Evolutionary conservation across 75 land plant genomes (phyloP).

Genomic region (Selaginella moellendorffii): DNA sequence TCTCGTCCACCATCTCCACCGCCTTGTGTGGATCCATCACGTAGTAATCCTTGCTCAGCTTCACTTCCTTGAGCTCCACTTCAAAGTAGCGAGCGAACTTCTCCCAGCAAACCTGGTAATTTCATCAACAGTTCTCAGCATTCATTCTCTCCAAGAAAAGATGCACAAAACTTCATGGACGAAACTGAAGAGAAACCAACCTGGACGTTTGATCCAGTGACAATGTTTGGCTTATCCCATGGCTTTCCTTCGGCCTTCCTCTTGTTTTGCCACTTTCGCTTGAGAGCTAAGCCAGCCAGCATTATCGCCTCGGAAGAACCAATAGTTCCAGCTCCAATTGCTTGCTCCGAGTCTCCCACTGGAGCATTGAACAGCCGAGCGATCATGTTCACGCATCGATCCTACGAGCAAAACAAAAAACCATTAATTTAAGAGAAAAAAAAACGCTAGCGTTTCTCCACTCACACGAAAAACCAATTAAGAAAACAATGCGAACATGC

Average conservation of each 20-base stretch:
- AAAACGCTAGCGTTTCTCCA: background rate
- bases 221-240: constrained; percentile 46
- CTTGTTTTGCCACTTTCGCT: constrained; percentile 56
- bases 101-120: constrained; percentile 54
- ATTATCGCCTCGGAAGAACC: constrained; percentile 66
- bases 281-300: constrained; percentile 64
- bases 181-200: too few species aligned
- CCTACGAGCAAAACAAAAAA: constrained; percentile 16
- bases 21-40: constrained; percentile 51
- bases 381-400: constrained; percentile 59
- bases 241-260: constrained; percentile 46
- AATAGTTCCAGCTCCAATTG: constrained; percentile 43
- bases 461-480: background rate
- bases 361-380: constrained; percentile 50
- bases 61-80: constrained; percentile 46
- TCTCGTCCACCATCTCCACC: constrained; percentile 38
- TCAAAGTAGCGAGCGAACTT: constrained; percentile 52
- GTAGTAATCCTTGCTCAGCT: constrained; percentile 34
- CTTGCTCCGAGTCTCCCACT: constrained; percentile 29
- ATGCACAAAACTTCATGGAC: too few species aligned
- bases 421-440: background rate
- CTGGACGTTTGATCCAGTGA: constrained; percentile 59
- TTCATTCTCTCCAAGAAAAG: too few species aligned
- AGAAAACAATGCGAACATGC: background rate
- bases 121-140: too few species aligned